Percentiles rank a stretch among this genome's conserved stretches.
These are phyloP conservation scores for Exsudoporus floridanus DNA, from an alignment of 1,284 basidiomycete species.

Conservation along the genomic window DNA sequence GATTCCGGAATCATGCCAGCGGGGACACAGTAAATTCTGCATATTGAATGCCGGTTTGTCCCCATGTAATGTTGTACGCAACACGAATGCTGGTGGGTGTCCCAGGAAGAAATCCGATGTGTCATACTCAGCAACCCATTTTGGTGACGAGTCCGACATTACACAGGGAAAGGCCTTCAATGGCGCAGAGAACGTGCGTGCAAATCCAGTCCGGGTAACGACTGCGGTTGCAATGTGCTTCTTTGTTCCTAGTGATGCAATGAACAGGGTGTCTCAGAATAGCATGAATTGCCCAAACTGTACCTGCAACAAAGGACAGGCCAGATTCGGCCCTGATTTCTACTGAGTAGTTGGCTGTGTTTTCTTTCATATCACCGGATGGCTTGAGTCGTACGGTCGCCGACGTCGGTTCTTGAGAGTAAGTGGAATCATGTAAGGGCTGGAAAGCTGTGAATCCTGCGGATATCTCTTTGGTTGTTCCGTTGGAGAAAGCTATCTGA, in stretches of 20 bases:
- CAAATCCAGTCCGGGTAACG: conserved; percentile 4
- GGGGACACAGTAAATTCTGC: not conserved
- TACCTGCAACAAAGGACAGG: conserved; percentile 7
- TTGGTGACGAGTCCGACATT: not conserved
- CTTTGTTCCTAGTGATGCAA: not conserved
- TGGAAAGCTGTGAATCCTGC: conserved; percentile 19
- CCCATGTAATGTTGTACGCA: not conserved
- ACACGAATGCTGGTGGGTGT: not conserved
- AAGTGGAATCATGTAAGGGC: not conserved
- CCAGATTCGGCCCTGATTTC: conserved; percentile 2
- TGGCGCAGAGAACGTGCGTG: conserved; percentile 7
- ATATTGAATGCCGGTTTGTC: not conserved
- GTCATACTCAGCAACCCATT: conserved; percentile 9
- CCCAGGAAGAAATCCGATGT: not conserved
- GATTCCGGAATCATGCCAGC: not conserved
- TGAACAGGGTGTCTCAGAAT: not conserved
- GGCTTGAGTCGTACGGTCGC: not conserved
- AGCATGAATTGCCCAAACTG: not conserved
- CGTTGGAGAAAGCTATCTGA: conserved; percentile 16
- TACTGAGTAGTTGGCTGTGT: not conserved
- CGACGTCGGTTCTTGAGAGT: not conserved
- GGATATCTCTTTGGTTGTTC: conserved; percentile 14
- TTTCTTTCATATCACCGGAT: fast-evolving
- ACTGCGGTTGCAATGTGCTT: conserved; percentile 1
- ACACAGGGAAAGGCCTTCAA: not conserved